Percentiles rank a stretch among this genome's conserved stretches.
Evolutionary conservation across 805 yeast genomes (phyloP).

Genomic region (Wilhelminamyces savonicus): DNA sequence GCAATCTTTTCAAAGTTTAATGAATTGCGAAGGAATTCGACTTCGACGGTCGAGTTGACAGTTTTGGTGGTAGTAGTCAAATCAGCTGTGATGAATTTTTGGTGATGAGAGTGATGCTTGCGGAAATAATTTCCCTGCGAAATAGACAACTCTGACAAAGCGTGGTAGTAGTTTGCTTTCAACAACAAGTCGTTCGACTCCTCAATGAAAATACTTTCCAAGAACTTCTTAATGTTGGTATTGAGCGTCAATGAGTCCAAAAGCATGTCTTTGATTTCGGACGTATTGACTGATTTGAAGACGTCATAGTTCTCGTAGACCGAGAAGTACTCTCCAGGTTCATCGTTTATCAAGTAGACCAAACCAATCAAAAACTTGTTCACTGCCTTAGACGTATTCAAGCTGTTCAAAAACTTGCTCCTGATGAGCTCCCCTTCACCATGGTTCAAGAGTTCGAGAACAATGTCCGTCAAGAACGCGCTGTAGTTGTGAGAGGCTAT

Average conservation of each 20-base stretch:
- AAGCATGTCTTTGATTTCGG: conserved; percentile 6
- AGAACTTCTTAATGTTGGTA: conserved; percentile 12
- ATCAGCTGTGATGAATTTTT: conserved; percentile 4
- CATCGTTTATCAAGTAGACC: conserved; percentile 23
- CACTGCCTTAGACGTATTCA: conserved; percentile 4
- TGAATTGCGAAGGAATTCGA: conserved; percentile 12
- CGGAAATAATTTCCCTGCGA: too few species aligned
- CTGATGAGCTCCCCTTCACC: conserved; percentile 38
- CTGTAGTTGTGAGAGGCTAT: conserved; percentile 21
- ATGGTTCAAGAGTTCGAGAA: conserved; percentile 21
- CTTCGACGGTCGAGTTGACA: conserved; percentile 4
- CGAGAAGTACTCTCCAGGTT: conserved; percentile 14
- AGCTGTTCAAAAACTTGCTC: conserved; percentile 28
- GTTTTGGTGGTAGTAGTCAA: conserved; percentile 2
- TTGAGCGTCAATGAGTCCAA: conserved; percentile 8
- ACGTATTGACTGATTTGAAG: conserved; percentile 9
- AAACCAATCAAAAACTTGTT: conserved; percentile 29
- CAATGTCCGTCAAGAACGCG: conserved; percentile 31
- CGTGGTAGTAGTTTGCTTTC: conserved; percentile 24
- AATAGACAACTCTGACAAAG: conserved; percentile 19
- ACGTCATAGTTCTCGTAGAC: conserved; percentile 16
- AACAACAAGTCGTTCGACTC: conserved; percentile 6
- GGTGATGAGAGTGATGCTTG: conserved; percentile 3
- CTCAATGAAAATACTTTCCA: conserved; percentile 12
- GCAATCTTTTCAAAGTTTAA: conserved; percentile 22